Evolutionary conservation across 768 basidiomycete genomes (phyloP), one percentile per base, ranked within the genome.

Genomic region (Russula vinacea): DNA sequence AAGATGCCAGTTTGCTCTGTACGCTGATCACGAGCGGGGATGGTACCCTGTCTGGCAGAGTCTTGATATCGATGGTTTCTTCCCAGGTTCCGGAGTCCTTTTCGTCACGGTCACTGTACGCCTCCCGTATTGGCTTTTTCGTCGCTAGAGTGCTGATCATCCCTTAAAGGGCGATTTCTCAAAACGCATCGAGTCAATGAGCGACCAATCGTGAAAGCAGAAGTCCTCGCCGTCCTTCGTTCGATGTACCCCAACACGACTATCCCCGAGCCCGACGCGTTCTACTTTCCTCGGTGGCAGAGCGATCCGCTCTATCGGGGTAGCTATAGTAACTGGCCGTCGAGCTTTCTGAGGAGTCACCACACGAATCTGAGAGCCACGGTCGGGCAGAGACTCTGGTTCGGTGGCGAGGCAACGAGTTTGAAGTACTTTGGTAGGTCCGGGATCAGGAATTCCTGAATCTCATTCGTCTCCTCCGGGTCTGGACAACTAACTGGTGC

Each of bases 271-370:
- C 86, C 88, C 0, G 67, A 76, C 6, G 83, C 79, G 35, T 83
- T 89, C 71, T 78, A 78, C 69, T 80, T 84, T 66, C 78, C 80
- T 3, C 73, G 78, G 3, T 89, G 88, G 88, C 67, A 76, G 52
- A 71, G 73, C 14, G 78, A 88, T 69, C 79, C 81, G 3, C 73
- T 74, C 33, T 84, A 78, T 71, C 78, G 84, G 24, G 85, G 85
- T 5, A 83, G 85, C 4, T 89, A 85, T 67, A 84, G 83, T 24
- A 89, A 87, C 64, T 89, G 86, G 86, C 87, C 86, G 0, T 78
- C 88, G 0, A 78, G 83, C 3, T 87, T 86, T 66, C 72, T 82
- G 13, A 78, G 77, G 17, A 74, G 72, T 10, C 83, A 86, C 58
- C 77, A 83, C n/a, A 74, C 80, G 32, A 85, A 87, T 68, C 68